These are phyloP conservation scores for Kazachstania taianensis DNA, from an alignment of 805 yeast species.

Conservation along the genomic window DNA sequence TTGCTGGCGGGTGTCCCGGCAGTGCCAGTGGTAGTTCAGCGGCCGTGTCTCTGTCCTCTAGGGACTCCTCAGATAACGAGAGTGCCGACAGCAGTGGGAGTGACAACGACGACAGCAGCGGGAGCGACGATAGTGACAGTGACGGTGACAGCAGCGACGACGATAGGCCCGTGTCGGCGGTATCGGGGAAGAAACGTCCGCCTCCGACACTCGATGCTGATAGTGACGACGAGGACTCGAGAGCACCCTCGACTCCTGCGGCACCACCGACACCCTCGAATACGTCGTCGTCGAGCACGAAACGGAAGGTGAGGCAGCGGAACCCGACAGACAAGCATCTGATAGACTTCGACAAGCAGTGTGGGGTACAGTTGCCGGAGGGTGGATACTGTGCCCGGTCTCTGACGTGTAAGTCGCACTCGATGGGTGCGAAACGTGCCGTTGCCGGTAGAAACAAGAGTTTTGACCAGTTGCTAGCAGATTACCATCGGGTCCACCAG, in stretches of 20 bases:
- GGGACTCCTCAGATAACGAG: constrained; percentile 1
- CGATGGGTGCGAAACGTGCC: constrained; percentile 96
- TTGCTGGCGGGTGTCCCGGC: constrained; percentile 18
- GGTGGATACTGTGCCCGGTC: constrained; percentile 97
- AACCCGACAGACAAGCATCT: constrained; percentile 60
- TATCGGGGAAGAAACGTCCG: constrained; percentile 7
- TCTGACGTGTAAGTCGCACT: constrained; percentile 92
- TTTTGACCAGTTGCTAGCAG: constrained; percentile 77
- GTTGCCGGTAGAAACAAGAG: constrained; percentile 91
- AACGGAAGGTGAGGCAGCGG: constrained; percentile 36
- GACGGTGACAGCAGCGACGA: not conserved
- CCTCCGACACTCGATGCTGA: constrained; percentile 5
- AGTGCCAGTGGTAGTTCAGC: constrained; percentile 1
- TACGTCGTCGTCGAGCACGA: no score
- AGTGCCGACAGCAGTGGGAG: not conserved
- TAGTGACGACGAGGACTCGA: no score
- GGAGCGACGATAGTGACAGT: not conserved
- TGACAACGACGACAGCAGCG: not conserved
- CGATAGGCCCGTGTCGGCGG: not conserved
- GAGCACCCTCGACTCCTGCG: no score
- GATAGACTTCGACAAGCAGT: constrained; percentile 84
- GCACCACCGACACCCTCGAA: constrained; percentile 2
- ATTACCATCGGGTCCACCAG: constrained; percentile 87
- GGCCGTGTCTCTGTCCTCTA: not conserved
- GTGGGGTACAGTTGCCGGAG: constrained; percentile 88